A percentile compares a stretch with the other conserved stretches of the same genome.
Conservation (phyloP, 441 rosid genomes). For the Macaranga tanarius region DNA sequence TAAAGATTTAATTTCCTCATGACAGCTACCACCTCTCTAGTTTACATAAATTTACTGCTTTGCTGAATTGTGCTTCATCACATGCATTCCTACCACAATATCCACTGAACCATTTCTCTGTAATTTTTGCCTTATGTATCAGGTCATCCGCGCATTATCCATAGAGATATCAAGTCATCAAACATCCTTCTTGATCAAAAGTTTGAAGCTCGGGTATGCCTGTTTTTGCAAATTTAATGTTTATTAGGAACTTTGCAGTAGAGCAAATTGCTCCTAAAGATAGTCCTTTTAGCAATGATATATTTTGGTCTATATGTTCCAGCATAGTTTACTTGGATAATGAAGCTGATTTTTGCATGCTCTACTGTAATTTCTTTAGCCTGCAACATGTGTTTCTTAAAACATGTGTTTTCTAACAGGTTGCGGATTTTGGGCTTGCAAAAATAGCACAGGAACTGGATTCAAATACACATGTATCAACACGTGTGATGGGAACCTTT, state of each 20-base stretch:
- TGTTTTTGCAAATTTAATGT: conserved; percentile 14
- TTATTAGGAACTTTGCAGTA: conserved; percentile 10
- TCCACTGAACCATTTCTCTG: conserved; percentile 3
- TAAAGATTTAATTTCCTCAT: background rate
- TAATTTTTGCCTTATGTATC: conserved; percentile 19
- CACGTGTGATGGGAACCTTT: conserved; percentile 97
- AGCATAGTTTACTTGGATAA: conserved; percentile 15
- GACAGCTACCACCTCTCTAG: background rate
- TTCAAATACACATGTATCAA: conserved; percentile 78
- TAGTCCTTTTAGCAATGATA: conserved; percentile 9
- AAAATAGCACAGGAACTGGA: conserved; percentile 81
- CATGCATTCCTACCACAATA: background rate
- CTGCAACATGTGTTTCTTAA: conserved; percentile 1
- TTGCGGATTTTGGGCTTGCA: conserved; percentile 96
- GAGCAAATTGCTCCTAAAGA: conserved; percentile 8
- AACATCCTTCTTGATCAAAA: conserved; percentile 84
- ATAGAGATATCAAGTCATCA: conserved; percentile 95
- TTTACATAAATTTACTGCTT: background rate
- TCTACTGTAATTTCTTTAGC: conserved; percentile 10
- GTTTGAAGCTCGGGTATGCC: conserved; percentile 79
- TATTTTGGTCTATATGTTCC: conserved; percentile 2
- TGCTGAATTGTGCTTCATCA: background rate
- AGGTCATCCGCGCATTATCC: conserved; percentile 97
- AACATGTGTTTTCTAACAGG: conserved; percentile 40
- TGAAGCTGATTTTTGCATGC: conserved; percentile 9